Evolutionary conservation across 345 rosid species (phyloP).

Genomic region (Lumnitzera littorea): DNA sequence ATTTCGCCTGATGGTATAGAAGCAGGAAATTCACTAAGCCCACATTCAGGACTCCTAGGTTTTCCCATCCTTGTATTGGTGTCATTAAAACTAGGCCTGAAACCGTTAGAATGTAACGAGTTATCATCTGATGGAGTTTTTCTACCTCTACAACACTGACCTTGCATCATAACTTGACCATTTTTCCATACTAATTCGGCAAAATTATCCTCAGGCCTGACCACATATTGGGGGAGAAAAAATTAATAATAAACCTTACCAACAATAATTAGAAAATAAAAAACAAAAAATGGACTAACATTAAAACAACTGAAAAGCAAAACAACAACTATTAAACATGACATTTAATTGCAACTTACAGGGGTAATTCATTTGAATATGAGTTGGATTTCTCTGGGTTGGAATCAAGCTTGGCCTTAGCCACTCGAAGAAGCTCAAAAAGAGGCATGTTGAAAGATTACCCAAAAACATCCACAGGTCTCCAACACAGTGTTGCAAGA

Average conservation of each 20-base stretch:
- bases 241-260: not conserved
- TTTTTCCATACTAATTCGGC: constrained; percentile 76
- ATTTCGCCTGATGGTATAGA: constrained; percentile 40
- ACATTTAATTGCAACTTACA: constrained; percentile 39
- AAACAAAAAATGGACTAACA: not conserved
- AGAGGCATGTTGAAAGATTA: constrained; percentile 56
- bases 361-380: constrained; percentile 29
- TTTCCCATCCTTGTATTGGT: constrained; percentile 22
- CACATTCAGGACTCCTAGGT: constrained; percentile 20
- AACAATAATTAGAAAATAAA: constrained; percentile 1
- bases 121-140: constrained; percentile 21
- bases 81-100: constrained; percentile 24
- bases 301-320: not conserved
- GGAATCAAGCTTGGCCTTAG: constrained; percentile 37
- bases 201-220: constrained; percentile 62
- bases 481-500: too few species aligned
- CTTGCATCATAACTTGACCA: constrained; percentile 57
- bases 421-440: constrained; percentile 61
- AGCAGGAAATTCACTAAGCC: constrained; percentile 39
- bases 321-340: not conserved
- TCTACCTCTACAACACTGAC: constrained; percentile 47
- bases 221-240: constrained; percentile 2
- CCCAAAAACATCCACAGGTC: too few species aligned
- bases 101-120: constrained; percentile 10
- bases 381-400: constrained; percentile 32